phyloP scores from a whole-genome alignment of 208 protist genomes.

The Leishmania gerbilli region DNA sequence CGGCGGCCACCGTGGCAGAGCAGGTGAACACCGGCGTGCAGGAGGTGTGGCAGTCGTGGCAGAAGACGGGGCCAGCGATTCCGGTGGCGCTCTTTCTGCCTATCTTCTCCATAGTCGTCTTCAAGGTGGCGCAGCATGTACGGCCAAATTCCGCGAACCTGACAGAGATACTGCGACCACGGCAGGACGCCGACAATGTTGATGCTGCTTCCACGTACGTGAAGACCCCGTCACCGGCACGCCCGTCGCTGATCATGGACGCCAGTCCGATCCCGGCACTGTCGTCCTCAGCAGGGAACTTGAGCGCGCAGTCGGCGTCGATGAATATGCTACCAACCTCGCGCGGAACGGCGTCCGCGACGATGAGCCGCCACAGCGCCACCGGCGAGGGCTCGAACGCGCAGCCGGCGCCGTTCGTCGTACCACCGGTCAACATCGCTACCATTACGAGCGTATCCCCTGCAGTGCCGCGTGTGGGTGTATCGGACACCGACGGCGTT shows the following conservation, averaged over 20 bases:
- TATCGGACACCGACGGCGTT: background rate
- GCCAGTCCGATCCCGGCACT: slow-evolving; percentile 18
- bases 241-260: slow-evolving; percentile 16
- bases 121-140: slow-evolving; percentile 38
- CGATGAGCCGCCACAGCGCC: background rate
- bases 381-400: background rate
- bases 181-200: slow-evolving; percentile 16
- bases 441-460: slow-evolving; percentile 1
- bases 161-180: slow-evolving; percentile 25
- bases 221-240: slow-evolving; percentile 17
- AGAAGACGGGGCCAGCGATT: slow-evolving; percentile 56
- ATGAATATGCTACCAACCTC: slow-evolving; percentile 20
- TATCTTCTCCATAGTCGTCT: slow-evolving; percentile 56
- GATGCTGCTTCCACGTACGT: slow-evolving; percentile 13
- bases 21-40: slow-evolving; percentile 25
- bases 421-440: slow-evolving; percentile 24
- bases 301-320: slow-evolving; percentile 11
- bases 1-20: slow-evolving; percentile 9
- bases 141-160: slow-evolving; percentile 15
- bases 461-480: background rate
- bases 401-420: background rate
- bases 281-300: slow-evolving; percentile 14
- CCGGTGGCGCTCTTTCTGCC: slow-evolving; percentile 72
- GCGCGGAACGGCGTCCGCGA: background rate
- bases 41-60: slow-evolving; percentile 37